A percentile compares a stretch with the other conserved stretches of the same genome.
phyloP scores from a whole-genome alignment of 495 filamentous ascomycete species.

The Thozetella sp. region DNA sequence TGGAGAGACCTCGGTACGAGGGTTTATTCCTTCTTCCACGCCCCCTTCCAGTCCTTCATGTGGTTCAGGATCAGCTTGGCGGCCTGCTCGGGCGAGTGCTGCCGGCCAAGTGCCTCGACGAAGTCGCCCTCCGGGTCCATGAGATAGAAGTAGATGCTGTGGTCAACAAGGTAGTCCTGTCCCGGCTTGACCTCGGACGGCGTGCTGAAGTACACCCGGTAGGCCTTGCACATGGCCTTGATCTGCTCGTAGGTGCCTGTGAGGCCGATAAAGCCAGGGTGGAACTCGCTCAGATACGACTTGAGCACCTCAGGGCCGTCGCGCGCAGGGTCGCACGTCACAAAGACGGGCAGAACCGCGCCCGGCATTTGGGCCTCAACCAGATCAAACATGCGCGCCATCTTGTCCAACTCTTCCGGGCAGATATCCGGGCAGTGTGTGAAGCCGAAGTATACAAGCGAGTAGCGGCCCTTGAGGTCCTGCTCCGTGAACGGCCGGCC shows the following conservation, averaged over 20 bases:
- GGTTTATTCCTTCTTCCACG: constrained; percentile 9
- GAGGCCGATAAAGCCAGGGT: constrained; percentile 82
- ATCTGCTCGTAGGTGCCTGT: constrained; percentile 93
- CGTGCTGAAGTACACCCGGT: constrained; percentile 96
- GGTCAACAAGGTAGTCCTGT: constrained; percentile 96
- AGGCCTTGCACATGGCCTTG: constrained; percentile 89
- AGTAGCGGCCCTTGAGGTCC: constrained; percentile 85
- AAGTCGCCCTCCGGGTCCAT: constrained; percentile 99
- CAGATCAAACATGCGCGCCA: constrained; percentile 89
- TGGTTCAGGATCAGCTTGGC: constrained; percentile 84
- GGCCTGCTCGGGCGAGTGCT: constrained; percentile 86
- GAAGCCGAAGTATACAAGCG: constrained; percentile 94
- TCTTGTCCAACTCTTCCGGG: constrained; percentile 98
- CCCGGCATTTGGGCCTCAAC: constrained; percentile 55
- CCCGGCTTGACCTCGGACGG: constrained; percentile 84
- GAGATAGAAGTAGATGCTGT: constrained; percentile 98
- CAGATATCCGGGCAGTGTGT: constrained; percentile 98
- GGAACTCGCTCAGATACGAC: constrained; percentile 88
- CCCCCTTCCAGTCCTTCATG: constrained; percentile 84
- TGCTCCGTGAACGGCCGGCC: constrained; percentile 74
- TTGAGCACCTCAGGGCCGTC: constrained; percentile 85
- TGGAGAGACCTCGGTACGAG: background rate
- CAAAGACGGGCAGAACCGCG: constrained; percentile 70
- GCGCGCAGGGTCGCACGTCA: constrained; percentile 92
- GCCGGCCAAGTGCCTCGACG: constrained; percentile 92